Conservation (phyloP, 257 asterid species). For the Solanum ossicruentum region DNA sequence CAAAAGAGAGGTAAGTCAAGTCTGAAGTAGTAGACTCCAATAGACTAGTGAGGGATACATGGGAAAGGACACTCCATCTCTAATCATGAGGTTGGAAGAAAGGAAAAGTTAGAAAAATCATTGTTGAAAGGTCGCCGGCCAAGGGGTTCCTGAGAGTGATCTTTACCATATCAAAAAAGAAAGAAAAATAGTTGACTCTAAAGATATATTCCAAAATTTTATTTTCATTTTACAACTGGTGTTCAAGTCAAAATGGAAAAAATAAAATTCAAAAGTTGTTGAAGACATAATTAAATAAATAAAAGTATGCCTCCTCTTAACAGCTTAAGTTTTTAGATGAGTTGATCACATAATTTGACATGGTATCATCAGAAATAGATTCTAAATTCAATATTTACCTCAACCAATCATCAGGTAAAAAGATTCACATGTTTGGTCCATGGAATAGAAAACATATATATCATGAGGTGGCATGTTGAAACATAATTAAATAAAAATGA, state of each 20-base stretch:
- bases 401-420: not conserved
- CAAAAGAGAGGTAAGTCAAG: not conserved
- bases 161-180: not conserved
- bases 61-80: not conserved
- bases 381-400: not conserved
- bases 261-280: not conserved
- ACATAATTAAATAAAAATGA: too few relatives aligned
- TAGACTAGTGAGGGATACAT: not conserved
- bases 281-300: too few relatives aligned
- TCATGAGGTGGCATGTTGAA: too few relatives aligned
- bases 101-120: not conserved
- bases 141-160: not conserved
- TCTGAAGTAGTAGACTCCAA: not conserved
- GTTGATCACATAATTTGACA: not conserved
- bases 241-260: not conserved
- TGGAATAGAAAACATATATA: too few relatives aligned
- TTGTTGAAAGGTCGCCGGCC: not conserved
- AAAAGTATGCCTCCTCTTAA: too few relatives aligned
- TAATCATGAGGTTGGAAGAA: not conserved
- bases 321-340: too few relatives aligned
- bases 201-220: not conserved
- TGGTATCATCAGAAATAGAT: not conserved
- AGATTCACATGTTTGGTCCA: too few relatives aligned
- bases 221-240: not conserved
- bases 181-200: not conserved